These are phyloP conservation scores for Beauveria asiatica DNA, from an alignment of 2,329 filamentous ascomycete species.

Conservation along the genomic window DNA sequence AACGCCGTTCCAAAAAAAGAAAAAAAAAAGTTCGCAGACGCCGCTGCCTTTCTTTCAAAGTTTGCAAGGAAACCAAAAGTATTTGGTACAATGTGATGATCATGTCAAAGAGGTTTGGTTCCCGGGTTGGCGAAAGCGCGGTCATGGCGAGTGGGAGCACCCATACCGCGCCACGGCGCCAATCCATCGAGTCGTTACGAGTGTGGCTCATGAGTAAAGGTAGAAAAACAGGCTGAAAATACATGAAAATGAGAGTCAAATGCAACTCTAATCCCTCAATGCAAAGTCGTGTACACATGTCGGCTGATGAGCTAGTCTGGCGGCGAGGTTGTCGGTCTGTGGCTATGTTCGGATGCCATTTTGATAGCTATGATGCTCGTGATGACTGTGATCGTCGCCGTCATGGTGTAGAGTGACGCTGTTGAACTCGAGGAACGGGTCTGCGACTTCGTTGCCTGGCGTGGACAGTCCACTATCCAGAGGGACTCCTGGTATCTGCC, in stretches of 20 bases:
- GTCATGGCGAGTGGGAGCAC: neutral
- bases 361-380: constrained; percentile 21
- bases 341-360: constrained; percentile 15
- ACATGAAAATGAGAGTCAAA: neutral
- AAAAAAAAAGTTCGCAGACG: constrained; percentile 11
- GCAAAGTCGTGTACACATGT: constrained; percentile 10
- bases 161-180: neutral
- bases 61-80: neutral
- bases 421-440: constrained; percentile 98
- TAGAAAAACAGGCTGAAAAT: constrained; percentile 6
- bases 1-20: constrained; percentile 23
- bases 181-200: neutral
- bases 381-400: constrained; percentile 58
- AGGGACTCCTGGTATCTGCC: constrained; percentile 62
- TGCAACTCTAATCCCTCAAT: constrained; percentile 6
- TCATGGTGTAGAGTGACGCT: constrained; percentile 96
- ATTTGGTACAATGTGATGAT: neutral
- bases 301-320: constrained; percentile 15
- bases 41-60: constrained; percentile 11
- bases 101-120: neutral
- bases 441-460: constrained; percentile 69
- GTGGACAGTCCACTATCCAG: constrained; percentile 80
- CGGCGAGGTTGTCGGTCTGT: neutral
- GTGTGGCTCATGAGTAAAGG: neutral
- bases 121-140: neutral